Evolutionary conservation across 768 basidiomycete genomes (phyloP), one percentile per base, ranked within the genome.

Genomic region (Amanita polypyramis): DNA sequence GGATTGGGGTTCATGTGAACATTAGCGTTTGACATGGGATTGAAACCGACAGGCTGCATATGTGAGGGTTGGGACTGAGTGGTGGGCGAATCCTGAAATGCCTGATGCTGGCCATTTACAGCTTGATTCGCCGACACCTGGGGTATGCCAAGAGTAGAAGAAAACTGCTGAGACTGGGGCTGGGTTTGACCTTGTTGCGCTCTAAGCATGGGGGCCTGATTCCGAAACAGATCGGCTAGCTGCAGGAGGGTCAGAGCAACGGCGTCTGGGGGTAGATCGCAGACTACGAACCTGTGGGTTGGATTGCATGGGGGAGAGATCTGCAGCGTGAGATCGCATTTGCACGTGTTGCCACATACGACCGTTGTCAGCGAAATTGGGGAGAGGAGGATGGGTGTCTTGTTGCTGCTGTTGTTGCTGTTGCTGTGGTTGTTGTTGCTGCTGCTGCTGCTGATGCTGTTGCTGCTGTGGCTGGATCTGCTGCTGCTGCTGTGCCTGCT

Each of bases 321-420:
- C 73, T 39, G 15, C 21, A 43, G 69, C 69, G 4, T 63, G 58
- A 29, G 74, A 68, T 54, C 72, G 73, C 52, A 37, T 36, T 19
- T 67, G 69, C 51, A 65, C 55, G 44, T 69, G 68, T 59, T 74
- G 74, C 81, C 79, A 82, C 56, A 76, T 66, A 51, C 72, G 74
- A 52, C 54, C 54, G 23, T 75, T 72, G 60, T 82, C 80, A 59
- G 70, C 52, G 62, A 73, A 74, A 54, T 63, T 63, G 57, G 71
- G 61, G 56, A 68, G 66, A 37, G 58, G 59, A 62, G 63, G 60
- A 49, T 65, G 65, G 36, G 65, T 66, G 30, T 64, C 65, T 43
- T 61, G 64, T 49, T 64, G 65, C 6, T 54, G 49, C 49, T 70
- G 64, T 39, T 66, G 69, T 30, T 65, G 64, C 44, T 72, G 71